Evolutionary conservation across 2,329 filamentous ascomycete genomes (phyloP).

Genomic region (Arachnopeziza araneosa): DNA sequence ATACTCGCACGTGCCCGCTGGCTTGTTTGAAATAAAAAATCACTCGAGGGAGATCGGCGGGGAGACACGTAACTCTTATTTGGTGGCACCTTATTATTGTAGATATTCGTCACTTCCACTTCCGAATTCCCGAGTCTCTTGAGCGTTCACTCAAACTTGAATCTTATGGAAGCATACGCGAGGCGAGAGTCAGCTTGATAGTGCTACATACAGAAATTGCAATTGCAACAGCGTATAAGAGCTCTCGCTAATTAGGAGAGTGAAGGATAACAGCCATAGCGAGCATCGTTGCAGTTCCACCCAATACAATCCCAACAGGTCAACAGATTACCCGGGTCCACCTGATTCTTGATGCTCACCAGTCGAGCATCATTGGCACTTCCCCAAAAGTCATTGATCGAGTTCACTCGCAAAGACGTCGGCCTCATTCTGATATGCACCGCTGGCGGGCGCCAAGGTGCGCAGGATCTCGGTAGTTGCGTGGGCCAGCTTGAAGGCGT

Average conservation of each 20-base stretch:
- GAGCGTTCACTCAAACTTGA: too few relatives aligned
- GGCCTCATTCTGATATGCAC: constrained; percentile 10
- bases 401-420: constrained; percentile 3
- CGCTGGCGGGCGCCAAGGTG: background rate
- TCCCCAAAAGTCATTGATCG: constrained; percentile 1
- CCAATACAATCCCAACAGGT: constrained; percentile 5
- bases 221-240: background rate
- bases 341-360: constrained; percentile 7
- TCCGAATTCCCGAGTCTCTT: too few relatives aligned
- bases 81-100: too few relatives aligned
- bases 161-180: too few relatives aligned
- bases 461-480: background rate
- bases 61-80: too few relatives aligned
- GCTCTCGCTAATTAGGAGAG: background rate
- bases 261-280: background rate
- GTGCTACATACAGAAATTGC: background rate
- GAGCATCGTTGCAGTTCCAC: background rate
- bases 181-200: background rate
- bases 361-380: constrained; percentile 6
- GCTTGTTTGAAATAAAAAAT: too few relatives aligned
- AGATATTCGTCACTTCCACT: too few relatives aligned
- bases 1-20: too few relatives aligned
- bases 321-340: constrained; percentile 6
- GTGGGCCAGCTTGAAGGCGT: background rate
- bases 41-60: too few relatives aligned